Percentiles rank a stretch among this genome's conserved stretches.
These are phyloP conservation scores for Hanseniaspora clermontiae DNA, from an alignment of 805 yeast genomes.

Conservation along the genomic window DNA sequence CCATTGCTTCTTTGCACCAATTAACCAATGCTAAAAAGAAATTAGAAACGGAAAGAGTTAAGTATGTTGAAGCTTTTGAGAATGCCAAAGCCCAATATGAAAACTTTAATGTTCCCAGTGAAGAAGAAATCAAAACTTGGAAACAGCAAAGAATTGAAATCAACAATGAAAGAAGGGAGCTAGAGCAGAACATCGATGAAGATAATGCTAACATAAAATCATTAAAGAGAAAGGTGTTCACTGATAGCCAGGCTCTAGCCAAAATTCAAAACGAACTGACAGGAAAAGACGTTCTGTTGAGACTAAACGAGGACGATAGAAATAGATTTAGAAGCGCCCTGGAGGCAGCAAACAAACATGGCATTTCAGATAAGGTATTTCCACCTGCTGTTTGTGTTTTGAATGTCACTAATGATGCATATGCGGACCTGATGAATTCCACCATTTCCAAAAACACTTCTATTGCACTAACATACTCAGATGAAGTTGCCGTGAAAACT, in stretches of 20 bases:
- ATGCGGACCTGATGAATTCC: slow-evolving; percentile 46
- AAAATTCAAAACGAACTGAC: neutral
- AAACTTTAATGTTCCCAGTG: neutral
- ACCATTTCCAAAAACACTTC: slow-evolving; percentile 42
- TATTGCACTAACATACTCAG: slow-evolving; percentile 50
- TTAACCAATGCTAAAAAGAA: neutral
- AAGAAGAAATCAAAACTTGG: neutral
- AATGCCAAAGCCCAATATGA: neutral
- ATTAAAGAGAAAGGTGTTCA: neutral
- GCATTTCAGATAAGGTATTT: slow-evolving; percentile 33
- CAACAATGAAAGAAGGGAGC: neutral
- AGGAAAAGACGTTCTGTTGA: slow-evolving; percentile 3
- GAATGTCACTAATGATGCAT: slow-evolving; percentile 36
- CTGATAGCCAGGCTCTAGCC: neutral
- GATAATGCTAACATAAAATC: neutral
- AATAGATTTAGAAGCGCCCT: slow-evolving; percentile 17
- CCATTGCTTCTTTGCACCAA: neutral
- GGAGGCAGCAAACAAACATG: slow-evolving; percentile 21
- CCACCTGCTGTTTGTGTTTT: slow-evolving; percentile 70
- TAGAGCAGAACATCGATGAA: neutral
- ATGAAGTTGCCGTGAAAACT: slow-evolving; percentile 36
- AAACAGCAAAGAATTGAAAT: neutral
- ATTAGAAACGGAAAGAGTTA: neutral
- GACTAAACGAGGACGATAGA: slow-evolving; percentile 4
- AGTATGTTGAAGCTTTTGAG: neutral